Conservation (phyloP, 345 rosid species). For the Acer saccharum region DNA sequence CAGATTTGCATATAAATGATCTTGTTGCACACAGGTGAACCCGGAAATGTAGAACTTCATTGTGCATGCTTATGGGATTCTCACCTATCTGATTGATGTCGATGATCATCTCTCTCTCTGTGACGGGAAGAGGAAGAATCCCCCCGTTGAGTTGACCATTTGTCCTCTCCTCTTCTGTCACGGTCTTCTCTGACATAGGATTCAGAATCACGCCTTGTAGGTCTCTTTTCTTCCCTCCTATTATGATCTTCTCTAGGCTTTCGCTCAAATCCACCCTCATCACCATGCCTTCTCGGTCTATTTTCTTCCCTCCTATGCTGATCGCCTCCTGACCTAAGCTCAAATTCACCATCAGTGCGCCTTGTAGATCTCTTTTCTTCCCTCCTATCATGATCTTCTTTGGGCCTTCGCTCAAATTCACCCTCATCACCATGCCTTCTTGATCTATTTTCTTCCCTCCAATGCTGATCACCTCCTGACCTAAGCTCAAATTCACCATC, state of each 20-base stretch:
- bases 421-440: constrained; percentile 30
- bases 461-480: constrained; percentile 34
- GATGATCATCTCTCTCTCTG: constrained; percentile 30
- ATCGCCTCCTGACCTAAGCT: constrained; percentile 34
- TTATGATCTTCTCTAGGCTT: constrained; percentile 35
- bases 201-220: constrained; percentile 41
- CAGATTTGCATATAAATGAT: not conserved
- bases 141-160: constrained; percentile 8
- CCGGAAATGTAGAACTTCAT: not conserved
- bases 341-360: constrained; percentile 6
- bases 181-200: constrained; percentile 34
- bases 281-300: constrained; percentile 38
- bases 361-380: constrained; percentile 47
- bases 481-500: constrained; percentile 19
- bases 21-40: not conserved
- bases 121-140: constrained; percentile 36
- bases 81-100: constrained; percentile 30
- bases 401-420: constrained; percentile 27
- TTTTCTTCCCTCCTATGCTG: constrained; percentile 33
- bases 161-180: constrained; percentile 27
- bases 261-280: constrained; percentile 24
- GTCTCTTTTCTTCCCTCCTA: constrained; percentile 30
- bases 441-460: constrained; percentile 38
- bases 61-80: not conserved
- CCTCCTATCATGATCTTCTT: constrained; percentile 18